phyloP scores from a whole-genome alignment of 257 asterid genomes.

The Phtheirospermum japonicum region DNA sequence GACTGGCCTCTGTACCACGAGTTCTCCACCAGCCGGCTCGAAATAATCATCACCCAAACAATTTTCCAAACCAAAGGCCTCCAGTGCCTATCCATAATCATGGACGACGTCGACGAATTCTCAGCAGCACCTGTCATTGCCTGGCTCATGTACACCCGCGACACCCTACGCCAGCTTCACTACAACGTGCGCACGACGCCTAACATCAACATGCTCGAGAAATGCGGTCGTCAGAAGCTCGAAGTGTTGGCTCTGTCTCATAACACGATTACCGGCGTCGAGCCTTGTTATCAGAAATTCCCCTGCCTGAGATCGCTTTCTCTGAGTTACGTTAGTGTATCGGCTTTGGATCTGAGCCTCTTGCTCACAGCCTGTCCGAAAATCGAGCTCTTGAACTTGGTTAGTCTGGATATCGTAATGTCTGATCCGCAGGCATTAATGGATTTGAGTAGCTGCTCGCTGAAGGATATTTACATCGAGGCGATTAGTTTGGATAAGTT shows the following conservation, averaged over 20 bases:
- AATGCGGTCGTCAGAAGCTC: slow-evolving; percentile 80
- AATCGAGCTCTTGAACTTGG: slow-evolving; percentile 52
- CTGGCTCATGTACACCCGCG: slow-evolving; percentile 87
- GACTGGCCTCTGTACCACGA: slow-evolving; percentile 85
- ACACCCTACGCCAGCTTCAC: slow-evolving; percentile 65
- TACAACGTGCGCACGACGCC: slow-evolving; percentile 78
- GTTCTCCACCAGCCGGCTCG: slow-evolving; percentile 53
- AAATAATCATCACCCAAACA: slow-evolving; percentile 79
- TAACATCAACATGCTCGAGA: slow-evolving; percentile 72
- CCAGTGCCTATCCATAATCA: slow-evolving; percentile 58
- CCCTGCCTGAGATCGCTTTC: slow-evolving; percentile 64
- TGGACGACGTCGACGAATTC: slow-evolving; percentile 83
- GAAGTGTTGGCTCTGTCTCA: slow-evolving; percentile 75
- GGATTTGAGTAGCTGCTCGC: slow-evolving; percentile 66
- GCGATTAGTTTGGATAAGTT: slow-evolving; percentile 85
- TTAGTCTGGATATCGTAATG: slow-evolving; percentile 74
- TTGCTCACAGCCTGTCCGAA: slow-evolving; percentile 73
- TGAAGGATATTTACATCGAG: slow-evolving; percentile 72
- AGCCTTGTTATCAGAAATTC: slow-evolving; percentile 72
- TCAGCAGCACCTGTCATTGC: slow-evolving; percentile 79
- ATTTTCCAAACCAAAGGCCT: slow-evolving; percentile 68
- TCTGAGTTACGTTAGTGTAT: slow-evolving; percentile 67
- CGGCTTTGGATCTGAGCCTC: slow-evolving; percentile 76
- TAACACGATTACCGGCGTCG: slow-evolving; percentile 72
- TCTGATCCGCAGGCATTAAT: slow-evolving; percentile 76